Evolutionary conservation across 2,329 filamentous ascomycete species (phyloP), one percentile per base, ranked within the genome.

Genomic region (Sphaerostilbella broomeana): DNA sequence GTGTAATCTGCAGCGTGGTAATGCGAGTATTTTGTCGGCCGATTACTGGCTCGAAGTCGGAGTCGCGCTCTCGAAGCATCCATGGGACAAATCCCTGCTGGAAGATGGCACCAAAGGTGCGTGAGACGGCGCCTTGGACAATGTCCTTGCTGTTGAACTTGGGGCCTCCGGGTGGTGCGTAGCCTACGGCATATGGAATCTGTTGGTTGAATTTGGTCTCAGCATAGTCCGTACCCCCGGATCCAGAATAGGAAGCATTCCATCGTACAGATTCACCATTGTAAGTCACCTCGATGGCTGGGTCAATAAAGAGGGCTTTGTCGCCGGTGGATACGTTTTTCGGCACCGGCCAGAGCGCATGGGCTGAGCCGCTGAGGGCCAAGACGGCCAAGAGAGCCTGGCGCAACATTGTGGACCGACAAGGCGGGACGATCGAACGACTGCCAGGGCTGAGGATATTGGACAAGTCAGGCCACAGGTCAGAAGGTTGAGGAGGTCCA

Each of bases 41-140:
- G 16, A 57, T 52, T 6, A 65, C 56, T 1, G 86, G 85, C 59
- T 90, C 84, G 47, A 77, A 83, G 27, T 74, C 54, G 40, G 73
- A 70, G 49, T 79, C 70, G 22, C 81, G 75, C 17, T 74, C 70
- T 47, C 83, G 73, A 40, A 92, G 75, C 63, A 81, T 87, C 85
- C 85, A 92, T 0, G 86, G 86, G 12, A 86, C 73, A 46, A 89
- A 79, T 50, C 75, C 78, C 43, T 81, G 66, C 18, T 73, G 62
- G 60, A 88, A 84, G 40, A 90, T 77, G 42, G 72, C 75, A 17
- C 70, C 60, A 47, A 80, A 65, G 8, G 81, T 70, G 32, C 82
- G 73, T n/a, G 70, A 68, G 15, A 81, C 63, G 20, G 67, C 78
- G 18, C 64, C 70, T 49, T 69, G 64, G 35, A 81, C 72, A 18